A percentile compares a stretch with the other conserved stretches of the same genome.
phyloP scores from a whole-genome alignment of 140 eudicot species.

The Oenanthe javanica region DNA sequence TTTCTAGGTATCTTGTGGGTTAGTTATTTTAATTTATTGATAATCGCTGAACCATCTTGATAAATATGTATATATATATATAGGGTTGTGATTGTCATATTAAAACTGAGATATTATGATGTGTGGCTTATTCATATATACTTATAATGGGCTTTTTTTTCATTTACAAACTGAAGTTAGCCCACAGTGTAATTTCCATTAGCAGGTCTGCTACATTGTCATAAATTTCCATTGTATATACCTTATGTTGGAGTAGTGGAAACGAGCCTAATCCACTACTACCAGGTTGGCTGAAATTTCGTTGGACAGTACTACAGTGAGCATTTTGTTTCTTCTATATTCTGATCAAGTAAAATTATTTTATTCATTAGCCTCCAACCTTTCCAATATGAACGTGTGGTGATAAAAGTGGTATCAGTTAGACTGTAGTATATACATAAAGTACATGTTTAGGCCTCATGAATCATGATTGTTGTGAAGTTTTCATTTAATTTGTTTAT shows the following conservation, averaged over 20 bases:
- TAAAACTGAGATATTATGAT: background rate
- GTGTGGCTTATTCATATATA: background rate
- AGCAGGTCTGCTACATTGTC: background rate
- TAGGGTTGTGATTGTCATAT: background rate
- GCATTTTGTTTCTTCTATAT: background rate
- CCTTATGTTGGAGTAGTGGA: background rate
- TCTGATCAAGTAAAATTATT: background rate
- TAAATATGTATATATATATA: background rate
- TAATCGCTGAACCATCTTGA: constrained; percentile 4
- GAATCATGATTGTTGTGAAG: background rate
- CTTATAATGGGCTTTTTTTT: too few species aligned
- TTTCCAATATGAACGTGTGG: background rate
- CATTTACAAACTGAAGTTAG: background rate
- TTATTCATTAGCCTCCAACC: background rate
- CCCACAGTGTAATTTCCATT: background rate
- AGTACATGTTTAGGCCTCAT: background rate
- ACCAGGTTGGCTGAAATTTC: background rate
- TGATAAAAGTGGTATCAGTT: background rate
- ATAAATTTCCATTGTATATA: background rate
- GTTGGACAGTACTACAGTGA: background rate
- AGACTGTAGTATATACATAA: background rate
- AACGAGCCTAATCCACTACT: background rate
- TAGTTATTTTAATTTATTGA: background rate
- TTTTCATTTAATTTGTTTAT: background rate
- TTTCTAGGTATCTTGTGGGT: constrained; percentile 50